Evolutionary conservation across 1,284 basidiomycete species (phyloP).

Genomic region (Naganishia sp.): DNA sequence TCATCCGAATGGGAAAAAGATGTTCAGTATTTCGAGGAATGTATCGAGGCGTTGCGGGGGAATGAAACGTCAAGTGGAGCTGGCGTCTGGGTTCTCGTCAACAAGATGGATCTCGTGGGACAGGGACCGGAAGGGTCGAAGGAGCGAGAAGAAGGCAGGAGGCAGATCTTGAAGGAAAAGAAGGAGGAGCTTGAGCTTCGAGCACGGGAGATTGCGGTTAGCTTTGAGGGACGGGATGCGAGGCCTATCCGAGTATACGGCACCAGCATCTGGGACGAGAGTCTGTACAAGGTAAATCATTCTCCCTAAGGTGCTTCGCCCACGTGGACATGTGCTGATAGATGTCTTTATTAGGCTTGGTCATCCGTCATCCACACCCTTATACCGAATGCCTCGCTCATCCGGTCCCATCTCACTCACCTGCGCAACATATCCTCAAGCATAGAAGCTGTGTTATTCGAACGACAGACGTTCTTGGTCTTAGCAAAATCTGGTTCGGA

Average conservation of each 20-base stretch:
- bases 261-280: conserved; percentile 98
- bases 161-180: conserved; percentile 62
- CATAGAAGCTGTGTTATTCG: conserved; percentile 92
- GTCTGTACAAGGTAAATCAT: conserved; percentile 78
- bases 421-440: conserved; percentile 84
- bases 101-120: conserved; percentile 89
- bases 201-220: conserved; percentile 35
- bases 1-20: conserved; percentile 61
- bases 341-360: conserved; percentile 71
- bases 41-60: conserved; percentile 73
- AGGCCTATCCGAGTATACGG: conserved; percentile 53
- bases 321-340: not conserved
- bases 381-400: conserved; percentile 88
- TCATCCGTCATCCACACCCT: conserved; percentile 94
- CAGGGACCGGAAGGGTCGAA: conserved; percentile 55
- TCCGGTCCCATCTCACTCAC: conserved; percentile 80
- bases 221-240: conserved; percentile 34
- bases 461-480: conserved; percentile 95
- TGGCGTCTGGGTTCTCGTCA: conserved; percentile 80
- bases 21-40: conserved; percentile 82
- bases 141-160: conserved; percentile 60
- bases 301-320: not conserved
- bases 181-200: conserved; percentile 44
- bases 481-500: conserved; percentile 64
- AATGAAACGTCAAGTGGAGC: conserved; percentile 36